Percentiles rank a stretch among this genome's conserved stretches.
Evolutionary conservation across 768 basidiomycete genomes (phyloP).

Genomic region (Gymnopilus dilepis): DNA sequence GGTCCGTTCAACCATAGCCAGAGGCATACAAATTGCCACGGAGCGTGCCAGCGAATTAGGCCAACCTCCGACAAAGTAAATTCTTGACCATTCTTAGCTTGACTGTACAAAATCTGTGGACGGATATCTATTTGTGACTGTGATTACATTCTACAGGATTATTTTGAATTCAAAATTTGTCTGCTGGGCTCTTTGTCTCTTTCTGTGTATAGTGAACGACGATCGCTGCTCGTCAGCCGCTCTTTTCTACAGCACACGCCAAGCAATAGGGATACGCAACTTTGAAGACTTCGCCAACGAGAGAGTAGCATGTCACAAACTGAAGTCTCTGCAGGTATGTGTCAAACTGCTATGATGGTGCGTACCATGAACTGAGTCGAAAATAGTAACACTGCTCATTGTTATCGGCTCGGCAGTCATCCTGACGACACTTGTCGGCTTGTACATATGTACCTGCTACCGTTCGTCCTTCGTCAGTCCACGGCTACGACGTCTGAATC

Average conservation of each 20-base stretch:
- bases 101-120: background rate
- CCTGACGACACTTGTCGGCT: slow-evolving; percentile 7
- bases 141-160: slow-evolving; percentile 6
- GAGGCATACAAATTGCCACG: slow-evolving; percentile 93
- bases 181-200: background rate
- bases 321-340: slow-evolving; percentile 11
- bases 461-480: background rate
- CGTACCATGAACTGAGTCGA: background rate
- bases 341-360: background rate
- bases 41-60: slow-evolving; percentile 88
- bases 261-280: background rate
- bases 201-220: background rate
- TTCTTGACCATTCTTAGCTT: background rate
- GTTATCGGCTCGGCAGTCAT: slow-evolving; percentile 14
- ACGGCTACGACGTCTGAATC: background rate
- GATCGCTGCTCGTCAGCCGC: slow-evolving; percentile 4
- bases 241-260: background rate
- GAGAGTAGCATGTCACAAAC: background rate
- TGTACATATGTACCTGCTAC: slow-evolving; percentile 9
- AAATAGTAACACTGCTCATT: slow-evolving; percentile 4
- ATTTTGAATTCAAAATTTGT: background rate
- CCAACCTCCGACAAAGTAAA: slow-evolving; percentile 62
- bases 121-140: background rate
- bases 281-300: no score
- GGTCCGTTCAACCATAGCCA: slow-evolving; percentile 92